phyloP scores from a whole-genome alignment of 2,329 filamentous ascomycete genomes.

The Alternaria atra region DNA sequence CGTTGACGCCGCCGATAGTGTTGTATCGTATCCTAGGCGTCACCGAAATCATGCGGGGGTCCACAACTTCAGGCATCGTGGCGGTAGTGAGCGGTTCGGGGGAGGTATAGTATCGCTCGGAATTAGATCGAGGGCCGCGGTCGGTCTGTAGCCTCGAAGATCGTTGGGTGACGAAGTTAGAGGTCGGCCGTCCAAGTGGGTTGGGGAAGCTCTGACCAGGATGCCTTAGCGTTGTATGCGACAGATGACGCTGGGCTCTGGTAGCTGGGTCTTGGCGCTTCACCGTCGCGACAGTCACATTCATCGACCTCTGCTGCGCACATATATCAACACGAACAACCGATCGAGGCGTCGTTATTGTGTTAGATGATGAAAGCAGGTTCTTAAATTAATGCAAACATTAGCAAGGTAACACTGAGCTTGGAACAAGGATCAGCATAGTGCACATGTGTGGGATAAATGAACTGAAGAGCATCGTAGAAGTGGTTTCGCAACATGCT shows the following conservation, averaged over 20 bases:
- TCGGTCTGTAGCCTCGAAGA: slow-evolving; percentile 27
- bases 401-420: neutral
- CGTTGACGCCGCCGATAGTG: slow-evolving; percentile 97
- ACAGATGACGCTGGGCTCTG: slow-evolving; percentile 19
- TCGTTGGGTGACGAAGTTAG: slow-evolving; percentile 35
- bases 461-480: neutral
- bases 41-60: slow-evolving; percentile 65
- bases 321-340: neutral
- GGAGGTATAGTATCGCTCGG: slow-evolving; percentile 29
- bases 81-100: slow-evolving; percentile 34
- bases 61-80: slow-evolving; percentile 51
- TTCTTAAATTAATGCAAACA: neutral
- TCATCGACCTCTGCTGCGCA: neutral
- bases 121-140: slow-evolving; percentile 26
- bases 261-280: slow-evolving; percentile 10
- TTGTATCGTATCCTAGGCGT: slow-evolving; percentile 89
- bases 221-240: slow-evolving; percentile 19
- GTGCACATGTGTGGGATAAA: neutral
- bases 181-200: slow-evolving; percentile 35
- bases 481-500: neutral
- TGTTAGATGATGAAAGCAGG: neutral
- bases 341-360: rapidly evolving
- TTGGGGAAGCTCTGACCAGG: slow-evolving; percentile 38
- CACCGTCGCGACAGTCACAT: neutral
- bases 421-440: neutral